Conservation (phyloP, 2,329 filamentous ascomycete genomes). For the Fusarium irregulare region DNA sequence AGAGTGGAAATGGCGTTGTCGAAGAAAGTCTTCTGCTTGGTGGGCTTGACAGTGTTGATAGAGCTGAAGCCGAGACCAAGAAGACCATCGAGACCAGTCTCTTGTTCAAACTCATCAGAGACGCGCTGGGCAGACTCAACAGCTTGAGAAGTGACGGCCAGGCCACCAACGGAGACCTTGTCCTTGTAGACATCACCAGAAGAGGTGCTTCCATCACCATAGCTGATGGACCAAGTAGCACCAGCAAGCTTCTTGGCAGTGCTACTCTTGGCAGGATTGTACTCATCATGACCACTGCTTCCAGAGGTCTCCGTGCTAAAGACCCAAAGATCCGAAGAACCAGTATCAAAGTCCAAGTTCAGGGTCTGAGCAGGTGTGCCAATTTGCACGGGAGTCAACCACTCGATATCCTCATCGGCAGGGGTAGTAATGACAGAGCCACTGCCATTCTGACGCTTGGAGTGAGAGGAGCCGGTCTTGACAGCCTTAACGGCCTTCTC, state of each 20-base stretch:
- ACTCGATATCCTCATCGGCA: slow-evolving; percentile 51
- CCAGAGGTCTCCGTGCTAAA: slow-evolving; percentile 57
- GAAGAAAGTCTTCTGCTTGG: slow-evolving; percentile 57
- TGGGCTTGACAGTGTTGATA: slow-evolving; percentile 57
- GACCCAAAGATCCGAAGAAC: slow-evolving; percentile 61
- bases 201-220: slow-evolving; percentile 58
- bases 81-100: slow-evolving; percentile 55
- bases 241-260: slow-evolving; percentile 53
- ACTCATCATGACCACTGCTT: slow-evolving; percentile 55
- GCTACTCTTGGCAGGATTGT: slow-evolving; percentile 54
- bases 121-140: slow-evolving; percentile 57
- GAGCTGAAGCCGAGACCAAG: slow-evolving; percentile 57
- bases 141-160: slow-evolving; percentile 55
- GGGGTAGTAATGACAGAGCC: slow-evolving; percentile 42
- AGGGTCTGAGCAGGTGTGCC: slow-evolving; percentile 58
- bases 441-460: slow-evolving; percentile 48
- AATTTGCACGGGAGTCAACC: slow-evolving; percentile 55
- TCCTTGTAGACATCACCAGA: slow-evolving; percentile 58
- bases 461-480: neutral
- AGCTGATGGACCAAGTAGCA: slow-evolving; percentile 55
- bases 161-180: slow-evolving; percentile 55
- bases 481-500: slow-evolving; percentile 42
- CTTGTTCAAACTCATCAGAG: slow-evolving; percentile 53
- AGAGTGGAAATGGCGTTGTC: slow-evolving; percentile 48
- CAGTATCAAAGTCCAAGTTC: slow-evolving; percentile 59